Evolutionary conservation across 495 filamentous ascomycete species (phyloP), one percentile per base, ranked within the genome.

Genomic region (Extremus antarcticus): DNA sequence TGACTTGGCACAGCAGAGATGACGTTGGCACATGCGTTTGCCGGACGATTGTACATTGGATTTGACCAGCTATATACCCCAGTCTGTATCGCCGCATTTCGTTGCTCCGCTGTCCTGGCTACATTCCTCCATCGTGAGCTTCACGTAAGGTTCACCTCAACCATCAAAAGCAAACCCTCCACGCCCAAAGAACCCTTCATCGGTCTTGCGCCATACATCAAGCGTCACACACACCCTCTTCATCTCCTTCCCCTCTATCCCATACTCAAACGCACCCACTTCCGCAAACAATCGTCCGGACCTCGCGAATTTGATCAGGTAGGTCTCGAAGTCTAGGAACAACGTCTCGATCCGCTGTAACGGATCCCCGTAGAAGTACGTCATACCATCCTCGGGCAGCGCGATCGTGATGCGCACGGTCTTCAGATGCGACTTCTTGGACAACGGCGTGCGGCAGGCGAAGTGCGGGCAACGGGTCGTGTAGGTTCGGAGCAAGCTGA

Each of bases 151-250:
- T n/a, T n/a, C n/a, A n/a, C n/a, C n/a, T n/a, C n/a, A n/a, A n/a
- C n/a, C 35, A n/a, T 46, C 43, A 10, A 9, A 48, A 7, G 8
- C 3, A 48, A 24, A 48, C 9, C 55, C 55, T 15, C 24, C 48
- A 47, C 39, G 21, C 3, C n/a, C n/a, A 24, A 51, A 57, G 40
- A 51, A 47, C 10, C 46, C 49, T 17, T 45, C 45, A 40, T 57
- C 55, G 7, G 13, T 11, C 55, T 57, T 48, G 25, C 52, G 39
- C 47, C 47, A 57, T 11, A 46, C 4, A 47, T 46, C 21, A 2
- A 9, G 22, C 9, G 38, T 57, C 2, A 57, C 49, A 8, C 19
- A n/a, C 8, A 51, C 20, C 2, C 22, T 20, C 3, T 15, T 7
- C 48, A 7, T n/a, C 2, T 57, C 21, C 16, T 47, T 15, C 19